Conservation (phyloP, 2,329 filamentous ascomycete genomes). For the Botryosphaeria dothidea region DNA sequence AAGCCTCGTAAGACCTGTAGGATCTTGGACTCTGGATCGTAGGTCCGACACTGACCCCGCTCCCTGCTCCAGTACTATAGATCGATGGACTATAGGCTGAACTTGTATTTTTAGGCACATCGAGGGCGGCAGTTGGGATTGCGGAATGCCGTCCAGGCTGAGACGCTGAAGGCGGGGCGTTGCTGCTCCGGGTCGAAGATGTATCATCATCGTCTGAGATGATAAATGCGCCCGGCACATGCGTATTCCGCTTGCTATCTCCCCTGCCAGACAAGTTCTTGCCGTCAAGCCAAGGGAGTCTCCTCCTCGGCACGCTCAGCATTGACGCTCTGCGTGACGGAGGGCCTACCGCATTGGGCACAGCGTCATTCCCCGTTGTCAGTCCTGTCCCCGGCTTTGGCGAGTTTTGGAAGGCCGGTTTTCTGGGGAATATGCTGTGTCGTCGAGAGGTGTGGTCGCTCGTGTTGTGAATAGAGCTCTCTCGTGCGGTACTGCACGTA, state of each 20-base stretch:
- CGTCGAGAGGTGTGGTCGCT: not conserved
- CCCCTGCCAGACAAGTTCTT: not conserved
- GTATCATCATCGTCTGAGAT: slow-evolving; percentile 6
- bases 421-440: not conserved
- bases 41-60: not conserved
- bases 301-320: slow-evolving; percentile 4
- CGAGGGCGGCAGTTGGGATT: not conserved
- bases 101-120: not conserved
- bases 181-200: not conserved
- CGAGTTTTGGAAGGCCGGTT: not conserved
- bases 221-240: slow-evolving; percentile 18
- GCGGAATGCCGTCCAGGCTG: not conserved
- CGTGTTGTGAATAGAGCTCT: not conserved
- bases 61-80: not conserved
- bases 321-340: not conserved
- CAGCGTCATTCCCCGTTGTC: not conserved
- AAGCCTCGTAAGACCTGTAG: not conserved
- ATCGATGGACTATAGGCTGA: not conserved
- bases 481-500: not conserved
- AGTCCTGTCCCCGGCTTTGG: not conserved
- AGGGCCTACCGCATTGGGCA: not conserved
- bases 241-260: not conserved
- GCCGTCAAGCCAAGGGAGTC: slow-evolving; percentile 21
- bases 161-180: not conserved
- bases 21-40: not conserved